Percentiles rank a stretch among this genome's conserved stretches.
Evolutionary conservation across 768 basidiomycete species (phyloP).

Genomic region (Porphyrellus cyaneotinctus): DNA sequence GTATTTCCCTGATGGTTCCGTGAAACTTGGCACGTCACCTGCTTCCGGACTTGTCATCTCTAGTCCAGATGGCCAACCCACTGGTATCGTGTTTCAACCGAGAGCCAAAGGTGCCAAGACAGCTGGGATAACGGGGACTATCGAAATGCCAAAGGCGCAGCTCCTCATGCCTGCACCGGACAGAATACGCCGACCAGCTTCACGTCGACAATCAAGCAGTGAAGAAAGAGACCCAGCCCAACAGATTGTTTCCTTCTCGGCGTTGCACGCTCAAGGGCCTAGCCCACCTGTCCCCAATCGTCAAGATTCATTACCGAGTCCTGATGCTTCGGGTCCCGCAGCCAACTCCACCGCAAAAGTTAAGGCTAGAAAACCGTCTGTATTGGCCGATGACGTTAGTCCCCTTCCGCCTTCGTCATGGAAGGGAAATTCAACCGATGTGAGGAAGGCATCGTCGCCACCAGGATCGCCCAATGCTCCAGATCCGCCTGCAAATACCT

Average conservation of each 20-base stretch:
- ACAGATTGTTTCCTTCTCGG: constrained; percentile 27
- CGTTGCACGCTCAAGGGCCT: constrained; percentile 23
- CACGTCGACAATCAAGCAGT: constrained; percentile 26
- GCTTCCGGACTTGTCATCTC: constrained; percentile 88
- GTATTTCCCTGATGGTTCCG: constrained; percentile 58
- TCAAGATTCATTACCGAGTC: constrained; percentile 24
- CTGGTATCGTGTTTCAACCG: constrained; percentile 97
- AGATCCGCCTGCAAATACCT: constrained; percentile 21
- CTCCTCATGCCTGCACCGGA: constrained; percentile 29
- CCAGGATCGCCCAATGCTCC: constrained; percentile 31
- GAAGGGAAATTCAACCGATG: constrained; percentile 27
- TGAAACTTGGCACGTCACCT: constrained; percentile 68
- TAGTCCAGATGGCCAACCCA: constrained; percentile 87
- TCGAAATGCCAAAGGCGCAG: constrained; percentile 47
- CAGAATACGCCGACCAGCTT: constrained; percentile 22
- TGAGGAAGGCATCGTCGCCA: constrained; percentile 32
- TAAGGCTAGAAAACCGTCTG: constrained; percentile 30
- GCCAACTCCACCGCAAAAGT: constrained; percentile 11
- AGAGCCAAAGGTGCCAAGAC: constrained; percentile 40
- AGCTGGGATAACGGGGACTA: constrained; percentile 30
- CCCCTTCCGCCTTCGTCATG: constrained; percentile 14
- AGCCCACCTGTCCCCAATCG: constrained; percentile 12
- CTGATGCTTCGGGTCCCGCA: constrained; percentile 16
- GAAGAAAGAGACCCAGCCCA: constrained; percentile 28
- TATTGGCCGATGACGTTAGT: constrained; percentile 26